These are phyloP conservation scores for Hyaloscypha finlandica DNA, from an alignment of 495 filamentous ascomycete species.

Conservation along the genomic window DNA sequence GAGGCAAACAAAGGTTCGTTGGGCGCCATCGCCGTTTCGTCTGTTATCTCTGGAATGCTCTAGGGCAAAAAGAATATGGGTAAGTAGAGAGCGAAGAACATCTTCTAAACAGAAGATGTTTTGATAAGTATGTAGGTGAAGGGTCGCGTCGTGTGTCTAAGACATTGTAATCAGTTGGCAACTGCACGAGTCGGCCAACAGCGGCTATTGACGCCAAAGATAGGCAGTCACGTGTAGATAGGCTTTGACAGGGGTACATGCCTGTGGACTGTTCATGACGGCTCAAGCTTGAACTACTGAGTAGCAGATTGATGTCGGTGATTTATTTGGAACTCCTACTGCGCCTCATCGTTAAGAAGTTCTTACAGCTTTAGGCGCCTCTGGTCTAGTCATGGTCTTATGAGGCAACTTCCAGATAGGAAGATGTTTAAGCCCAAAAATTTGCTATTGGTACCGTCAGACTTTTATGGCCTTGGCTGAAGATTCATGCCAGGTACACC, in stretches of 20 bases:
- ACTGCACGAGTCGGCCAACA: neutral
- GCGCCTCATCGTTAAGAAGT: too few species aligned
- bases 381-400: too few species aligned
- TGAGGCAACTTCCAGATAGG: too few species aligned
- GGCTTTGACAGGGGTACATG: neutral
- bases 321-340: too few species aligned
- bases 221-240: neutral
- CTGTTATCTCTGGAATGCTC: neutral
- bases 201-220: neutral
- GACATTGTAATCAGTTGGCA: conserved; percentile 1
- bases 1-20: conserved; percentile 28
- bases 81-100: neutral
- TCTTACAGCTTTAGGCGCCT: too few species aligned
- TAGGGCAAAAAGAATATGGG: neutral
- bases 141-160: neutral
- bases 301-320: too few species aligned
- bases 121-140: neutral
- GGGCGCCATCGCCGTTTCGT: conserved; percentile 14
- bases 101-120: neutral
- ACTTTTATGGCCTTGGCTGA: too few species aligned
- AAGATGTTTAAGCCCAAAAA: too few species aligned
- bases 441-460: too few species aligned
- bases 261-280: neutral
- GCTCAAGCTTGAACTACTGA: too few species aligned
- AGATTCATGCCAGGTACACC: too few species aligned